Evolutionary conservation across 2,329 filamentous ascomycete genomes (phyloP).

Genomic region (Monilinia polystroma): DNA sequence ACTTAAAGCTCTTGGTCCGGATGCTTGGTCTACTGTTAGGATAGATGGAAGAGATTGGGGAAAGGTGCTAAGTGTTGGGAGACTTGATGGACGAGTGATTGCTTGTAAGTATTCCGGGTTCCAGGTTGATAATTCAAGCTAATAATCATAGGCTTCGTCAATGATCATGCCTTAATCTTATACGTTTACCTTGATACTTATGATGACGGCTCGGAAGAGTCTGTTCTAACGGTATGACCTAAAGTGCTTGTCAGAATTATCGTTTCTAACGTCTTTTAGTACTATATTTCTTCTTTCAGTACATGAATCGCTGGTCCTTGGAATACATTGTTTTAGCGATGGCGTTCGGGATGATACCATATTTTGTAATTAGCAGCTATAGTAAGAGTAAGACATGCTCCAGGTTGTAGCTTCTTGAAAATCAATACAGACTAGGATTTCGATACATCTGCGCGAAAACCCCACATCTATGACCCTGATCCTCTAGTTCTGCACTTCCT

Average conservation of each 20-base stretch:
- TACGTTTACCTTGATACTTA: conserved; percentile 78
- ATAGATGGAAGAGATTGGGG: conserved; percentile 96
- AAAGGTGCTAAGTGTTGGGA: conserved; percentile 85
- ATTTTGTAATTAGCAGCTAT: conserved; percentile 4
- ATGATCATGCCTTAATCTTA: conserved; percentile 76
- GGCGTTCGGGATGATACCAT: conserved; percentile 30
- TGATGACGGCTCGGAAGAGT: conserved; percentile 65
- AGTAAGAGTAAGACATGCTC: background rate
- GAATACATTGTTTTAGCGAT: conserved; percentile 27
- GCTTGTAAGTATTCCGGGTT: conserved; percentile 60
- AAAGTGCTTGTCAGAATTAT: background rate
- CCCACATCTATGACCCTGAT: background rate
- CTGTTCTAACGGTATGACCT: conserved; percentile 68
- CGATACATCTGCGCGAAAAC: background rate
- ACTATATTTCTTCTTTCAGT: conserved; percentile 59
- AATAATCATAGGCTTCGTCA: conserved; percentile 58
- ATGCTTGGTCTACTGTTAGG: conserved; percentile 83
- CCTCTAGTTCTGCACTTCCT: background rate
- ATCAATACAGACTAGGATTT: background rate
- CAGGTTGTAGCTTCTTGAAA: background rate
- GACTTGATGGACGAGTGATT: conserved; percentile 86
- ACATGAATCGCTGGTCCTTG: conserved; percentile 29
- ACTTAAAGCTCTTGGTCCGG: conserved; percentile 73
- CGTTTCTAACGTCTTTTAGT: conserved; percentile 42
- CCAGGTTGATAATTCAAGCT: conserved; percentile 27